phyloP scores from a whole-genome alignment of 208 protist species.

The Crithidia fasciculata region DNA sequence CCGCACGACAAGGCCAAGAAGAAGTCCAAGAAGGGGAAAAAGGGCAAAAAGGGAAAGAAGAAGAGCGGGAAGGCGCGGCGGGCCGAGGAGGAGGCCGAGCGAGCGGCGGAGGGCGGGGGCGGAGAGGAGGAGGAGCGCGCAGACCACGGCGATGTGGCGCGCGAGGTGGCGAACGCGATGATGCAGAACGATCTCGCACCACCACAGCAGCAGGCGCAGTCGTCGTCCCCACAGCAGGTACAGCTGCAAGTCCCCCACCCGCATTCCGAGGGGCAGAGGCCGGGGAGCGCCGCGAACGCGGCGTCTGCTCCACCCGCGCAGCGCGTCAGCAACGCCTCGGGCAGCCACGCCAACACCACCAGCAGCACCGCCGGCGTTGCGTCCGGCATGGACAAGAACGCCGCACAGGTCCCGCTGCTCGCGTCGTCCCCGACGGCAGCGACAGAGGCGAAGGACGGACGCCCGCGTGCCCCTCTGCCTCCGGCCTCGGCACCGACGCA shows the following conservation, averaged over 20 bases:
- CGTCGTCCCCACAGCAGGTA: neutral
- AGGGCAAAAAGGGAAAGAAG: slow-evolving; percentile 28
- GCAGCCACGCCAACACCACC: slow-evolving; percentile 1
- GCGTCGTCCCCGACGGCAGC: neutral
- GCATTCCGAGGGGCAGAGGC: no score
- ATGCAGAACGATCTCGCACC: slow-evolving; percentile 2
- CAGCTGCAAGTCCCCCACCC: neutral
- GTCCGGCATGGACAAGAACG: neutral
- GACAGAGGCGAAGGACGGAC: slow-evolving; percentile 1
- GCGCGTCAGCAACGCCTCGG: neutral
- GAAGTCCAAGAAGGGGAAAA: slow-evolving; percentile 16
- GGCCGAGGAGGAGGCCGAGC: neutral
- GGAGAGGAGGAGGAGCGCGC: neutral
- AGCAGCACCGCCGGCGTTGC: slow-evolving; percentile 1
- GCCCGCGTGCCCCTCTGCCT: slow-evolving; percentile 3
- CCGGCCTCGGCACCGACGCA: neutral
- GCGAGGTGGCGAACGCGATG: slow-evolving; percentile 17
- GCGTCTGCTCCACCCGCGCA: neutral
- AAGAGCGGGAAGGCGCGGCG: slow-evolving; percentile 15
- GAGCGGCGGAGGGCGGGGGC: neutral
- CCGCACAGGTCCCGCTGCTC: neutral
- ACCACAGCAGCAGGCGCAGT: neutral
- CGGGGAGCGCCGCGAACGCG: no score
- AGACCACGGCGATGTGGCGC: slow-evolving; percentile 15
- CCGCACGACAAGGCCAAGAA: slow-evolving; percentile 21